A percentile compares a stretch with the other conserved stretches of the same genome.
Conservation (phyloP, 164 flowering plant species). For the Magnolia changhungtana region DNA sequence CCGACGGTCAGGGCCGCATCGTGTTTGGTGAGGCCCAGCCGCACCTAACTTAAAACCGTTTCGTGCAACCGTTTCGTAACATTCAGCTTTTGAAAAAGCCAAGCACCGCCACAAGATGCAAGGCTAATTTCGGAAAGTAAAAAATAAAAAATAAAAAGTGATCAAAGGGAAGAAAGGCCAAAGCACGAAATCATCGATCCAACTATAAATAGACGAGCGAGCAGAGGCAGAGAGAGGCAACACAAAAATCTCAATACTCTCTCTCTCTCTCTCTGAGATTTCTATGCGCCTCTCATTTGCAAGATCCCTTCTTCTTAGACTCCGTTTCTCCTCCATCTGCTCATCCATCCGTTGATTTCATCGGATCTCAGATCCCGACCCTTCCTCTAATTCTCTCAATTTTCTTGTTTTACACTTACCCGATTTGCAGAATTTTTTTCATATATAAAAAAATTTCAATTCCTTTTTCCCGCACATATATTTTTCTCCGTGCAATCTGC, state of each 20-base stretch:
- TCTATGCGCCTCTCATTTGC: background rate
- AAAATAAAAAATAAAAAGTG: background rate
- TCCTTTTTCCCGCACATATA: constrained; percentile 20
- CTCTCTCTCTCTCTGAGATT: background rate
- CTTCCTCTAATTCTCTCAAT: background rate
- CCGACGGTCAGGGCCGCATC: too few relatives aligned
- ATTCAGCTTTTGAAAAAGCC: background rate
- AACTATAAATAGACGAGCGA: background rate
- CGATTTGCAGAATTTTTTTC: constrained; percentile 9
- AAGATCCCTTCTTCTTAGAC: background rate
- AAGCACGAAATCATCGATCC: background rate
- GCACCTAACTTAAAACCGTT: too few relatives aligned
- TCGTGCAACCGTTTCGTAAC: too few relatives aligned
- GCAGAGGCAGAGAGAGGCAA: background rate
- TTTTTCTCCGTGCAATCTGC: constrained; percentile 12
- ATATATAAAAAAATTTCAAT: constrained; percentile 3
- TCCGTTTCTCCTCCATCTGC: background rate
- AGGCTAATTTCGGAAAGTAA: background rate
- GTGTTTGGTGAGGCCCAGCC: too few relatives aligned
- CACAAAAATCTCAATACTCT: background rate
- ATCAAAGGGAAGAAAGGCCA: background rate
- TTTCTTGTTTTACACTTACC: background rate
- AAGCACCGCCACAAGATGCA: background rate
- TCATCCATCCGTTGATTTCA: background rate
- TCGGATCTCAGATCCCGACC: too few relatives aligned